Evolutionary conservation across 2,329 filamentous ascomycete species (phyloP), one percentile per base, ranked within the genome.

Genomic region (Aspergillus fijiensis): DNA sequence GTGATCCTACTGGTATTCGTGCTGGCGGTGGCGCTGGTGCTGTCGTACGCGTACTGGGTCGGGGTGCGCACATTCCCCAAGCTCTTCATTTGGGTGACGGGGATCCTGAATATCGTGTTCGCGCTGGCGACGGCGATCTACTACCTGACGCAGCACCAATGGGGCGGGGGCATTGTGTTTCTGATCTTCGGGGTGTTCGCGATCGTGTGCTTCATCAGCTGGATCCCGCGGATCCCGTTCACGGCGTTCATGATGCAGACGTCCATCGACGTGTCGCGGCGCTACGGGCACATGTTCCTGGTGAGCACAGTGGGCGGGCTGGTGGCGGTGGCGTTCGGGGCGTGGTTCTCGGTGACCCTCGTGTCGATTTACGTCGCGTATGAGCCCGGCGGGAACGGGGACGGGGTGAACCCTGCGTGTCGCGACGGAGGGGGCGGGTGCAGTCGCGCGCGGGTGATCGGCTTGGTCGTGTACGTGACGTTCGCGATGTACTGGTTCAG

Each of bases 401-500:
- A 62, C 10, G 74, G 72, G 2, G 60, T 61, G 4, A 87, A 87
- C 67, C 81, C 85, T 25, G 76, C 84, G 3, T 88, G 87, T 64
- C 72, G 68, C 39, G 76, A 78, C 14, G 86, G 64, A 50, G 54
- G 59, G 27, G 63, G 86, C 4, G 82, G 84, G 5, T 97, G 93
- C 69, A 88, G 89, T 61, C 82, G 80, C 5, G 91, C 81, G 55
- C 94, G 88, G 65, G 90, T 97, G 49, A 93, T 92, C 61, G 93
- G 93, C 0, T 78, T 97, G 31, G 80, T 96, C 5, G 90, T 89
- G 19, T 97, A 96, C 73, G 85, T 92, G 66, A 96, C 92, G 0
- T 97, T 98, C 70, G 89, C 92, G 56, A 91, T 88, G 77, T 97
- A 96, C 78, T 98, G 94, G 94, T 88, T 96, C 65, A 89, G 90